Evolutionary conservation across 2,329 filamentous ascomycete genomes (phyloP), one percentile per base, ranked within the genome.

Genomic region (Phialemoniopsis sp.): DNA sequence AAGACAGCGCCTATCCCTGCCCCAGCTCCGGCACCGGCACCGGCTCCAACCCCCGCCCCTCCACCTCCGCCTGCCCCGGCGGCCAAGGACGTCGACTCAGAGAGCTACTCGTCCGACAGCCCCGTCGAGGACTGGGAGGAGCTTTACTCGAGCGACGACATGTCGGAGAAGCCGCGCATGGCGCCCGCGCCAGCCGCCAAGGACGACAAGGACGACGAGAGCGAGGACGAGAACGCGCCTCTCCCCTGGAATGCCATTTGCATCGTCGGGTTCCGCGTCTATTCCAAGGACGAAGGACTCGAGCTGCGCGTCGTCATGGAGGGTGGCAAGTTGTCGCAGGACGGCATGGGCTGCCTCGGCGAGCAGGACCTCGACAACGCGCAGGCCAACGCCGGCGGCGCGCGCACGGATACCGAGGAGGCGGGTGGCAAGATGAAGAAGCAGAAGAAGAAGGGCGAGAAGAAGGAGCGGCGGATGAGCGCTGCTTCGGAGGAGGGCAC

Each of bases 211-310:
- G 59, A 66, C 3, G 70, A 75, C 15, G 67, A 66, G 0, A 73
- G 78, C 9, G 74, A 77, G 46, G 75, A 79, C 40, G 73, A 72
- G 36, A 70, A 76, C 45, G 63, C 68, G 49, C 57, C 67, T 17
- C 70, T 76, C 17, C 73, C 76, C 2, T 83, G 80, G 79, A 82
- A 82, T 52, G 78, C 79, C 4, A 69, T 82, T 34, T 75, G 70
- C 38, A 73, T 82, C 14, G 70, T 83, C 0, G 78, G 80, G 0
- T 60, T 83, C 37, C 70, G 77, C 5, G 72, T 83, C 6, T 83
- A 82, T 55, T 70, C 73, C 53, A 76, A 74, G 49, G 64, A 82
- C 51, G 66, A 70, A 33, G 58, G 64, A 26, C 60, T 80, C 3
- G 68, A 76, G 54, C 56, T 79, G n/a, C 64, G 67, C 29, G 69